Conservation (phyloP, 2,329 filamentous ascomycete species). For the Penicillium sclerotigenum region DNA sequence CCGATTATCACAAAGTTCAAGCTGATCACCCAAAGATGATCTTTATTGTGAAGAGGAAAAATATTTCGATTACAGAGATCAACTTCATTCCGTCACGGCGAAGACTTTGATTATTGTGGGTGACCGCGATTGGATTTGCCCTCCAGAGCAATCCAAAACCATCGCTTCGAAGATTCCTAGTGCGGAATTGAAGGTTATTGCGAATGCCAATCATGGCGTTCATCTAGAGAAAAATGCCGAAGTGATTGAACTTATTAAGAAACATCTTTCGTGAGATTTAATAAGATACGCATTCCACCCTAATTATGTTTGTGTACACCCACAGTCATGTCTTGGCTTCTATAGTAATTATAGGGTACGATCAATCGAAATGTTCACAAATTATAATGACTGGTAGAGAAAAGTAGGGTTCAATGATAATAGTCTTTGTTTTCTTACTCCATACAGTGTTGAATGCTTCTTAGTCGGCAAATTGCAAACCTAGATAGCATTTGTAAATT, state of each 20-base stretch:
- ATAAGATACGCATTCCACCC: not conserved
- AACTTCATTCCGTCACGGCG: not conserved
- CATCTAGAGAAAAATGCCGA: not conserved
- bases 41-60: not conserved
- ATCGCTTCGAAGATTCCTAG: not conserved
- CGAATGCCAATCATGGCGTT: not conserved
- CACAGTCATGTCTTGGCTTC: not conserved
- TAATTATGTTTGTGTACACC: not conserved
- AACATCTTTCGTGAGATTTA: not conserved
- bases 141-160: not conserved
- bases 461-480: not conserved
- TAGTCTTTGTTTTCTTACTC: no score
- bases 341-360: not conserved
- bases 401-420: not conserved
- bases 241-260: not conserved
- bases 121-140: not conserved
- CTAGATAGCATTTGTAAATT: not conserved
- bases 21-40: not conserved
- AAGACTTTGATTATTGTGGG: not conserved
- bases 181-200: not conserved
- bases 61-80: not conserved
- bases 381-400: not conserved
- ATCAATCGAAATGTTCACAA: not conserved
- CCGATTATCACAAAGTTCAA: not conserved
- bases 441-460: no score